Conservation (phyloP, 441 rosid genomes). For the Aleurites moluccanus region DNA sequence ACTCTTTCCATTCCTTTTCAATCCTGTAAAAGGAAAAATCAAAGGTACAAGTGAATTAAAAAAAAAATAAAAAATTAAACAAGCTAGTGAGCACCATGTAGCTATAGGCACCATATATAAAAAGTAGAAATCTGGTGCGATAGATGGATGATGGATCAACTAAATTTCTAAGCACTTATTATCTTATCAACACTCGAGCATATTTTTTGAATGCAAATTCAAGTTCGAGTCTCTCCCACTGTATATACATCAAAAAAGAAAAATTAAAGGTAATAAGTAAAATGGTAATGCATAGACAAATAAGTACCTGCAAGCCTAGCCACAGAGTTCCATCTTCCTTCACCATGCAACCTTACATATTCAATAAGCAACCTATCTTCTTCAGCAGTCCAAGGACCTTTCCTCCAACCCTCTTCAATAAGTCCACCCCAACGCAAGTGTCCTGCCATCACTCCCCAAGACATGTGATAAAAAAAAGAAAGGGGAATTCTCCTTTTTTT, state of each 20-base stretch:
- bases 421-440: conserved; percentile 55
- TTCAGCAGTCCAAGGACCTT: conserved; percentile 96
- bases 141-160: no score
- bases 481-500: not conserved
- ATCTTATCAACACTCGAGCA: no score
- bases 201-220: no score
- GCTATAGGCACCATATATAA: not conserved
- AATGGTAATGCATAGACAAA: not conserved
- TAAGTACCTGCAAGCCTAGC: conserved; percentile 67
- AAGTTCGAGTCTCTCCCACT: no score
- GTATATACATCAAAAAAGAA: not conserved
- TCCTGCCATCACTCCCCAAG: conserved; percentile 68
- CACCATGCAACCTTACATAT: conserved; percentile 75
- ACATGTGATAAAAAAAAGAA: conserved; percentile 21
- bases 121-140: not conserved
- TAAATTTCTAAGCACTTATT: no score
- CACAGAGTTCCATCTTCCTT: conserved; percentile 96
- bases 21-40: conserved; percentile 32
- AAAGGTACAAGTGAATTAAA: not conserved
- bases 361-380: conserved; percentile 80
- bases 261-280: not conserved
- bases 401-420: conserved; percentile 80
- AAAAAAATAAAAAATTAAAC: not conserved
- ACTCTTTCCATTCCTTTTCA: conserved; percentile 94
- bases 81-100: not conserved